Evolutionary conservation across 2,329 filamentous ascomycete genomes (phyloP).

Genomic region (Curvularia sp.): DNA sequence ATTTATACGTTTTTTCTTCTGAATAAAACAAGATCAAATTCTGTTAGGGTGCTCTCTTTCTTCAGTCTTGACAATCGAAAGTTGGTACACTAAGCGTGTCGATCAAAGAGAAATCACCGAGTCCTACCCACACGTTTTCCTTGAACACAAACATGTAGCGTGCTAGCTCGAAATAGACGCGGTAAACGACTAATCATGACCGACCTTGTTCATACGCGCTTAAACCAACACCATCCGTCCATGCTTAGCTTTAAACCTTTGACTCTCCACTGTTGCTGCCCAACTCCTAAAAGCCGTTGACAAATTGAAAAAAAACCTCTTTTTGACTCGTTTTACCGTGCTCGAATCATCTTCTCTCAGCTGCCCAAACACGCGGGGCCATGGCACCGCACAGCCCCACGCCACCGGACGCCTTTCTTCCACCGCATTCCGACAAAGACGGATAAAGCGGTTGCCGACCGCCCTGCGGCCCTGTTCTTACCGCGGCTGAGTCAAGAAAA

Average conservation of each 20-base stretch:
- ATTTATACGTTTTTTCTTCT: not conserved
- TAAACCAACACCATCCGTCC: not conserved
- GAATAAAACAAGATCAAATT: not conserved
- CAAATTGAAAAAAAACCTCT: not conserved
- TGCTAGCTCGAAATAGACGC: no score
- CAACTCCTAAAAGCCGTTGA: not conserved
- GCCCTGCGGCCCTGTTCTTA: not conserved
- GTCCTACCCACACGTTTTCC: no score
- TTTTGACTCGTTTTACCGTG: not conserved
- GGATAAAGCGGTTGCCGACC: slow-evolving; percentile 11
- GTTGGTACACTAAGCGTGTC: not conserved
- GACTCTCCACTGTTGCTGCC: not conserved
- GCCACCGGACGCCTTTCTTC: slow-evolving; percentile 1
- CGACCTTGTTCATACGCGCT: no score
- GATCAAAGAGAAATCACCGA: not conserved
- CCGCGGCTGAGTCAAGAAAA: slow-evolving; percentile 9
- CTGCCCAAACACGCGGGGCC: slow-evolving; percentile 1
- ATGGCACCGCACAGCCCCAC: slow-evolving; percentile 6
- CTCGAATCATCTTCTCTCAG: slow-evolving; percentile 1
- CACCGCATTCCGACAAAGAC: not conserved
- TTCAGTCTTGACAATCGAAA: not conserved
- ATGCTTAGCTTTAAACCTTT: not conserved
- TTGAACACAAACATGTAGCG: no score
- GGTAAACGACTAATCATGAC: no score
- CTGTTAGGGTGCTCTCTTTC: not conserved